Conservation (phyloP, 257 asterid genomes). For the Henckelia pumila region DNA sequence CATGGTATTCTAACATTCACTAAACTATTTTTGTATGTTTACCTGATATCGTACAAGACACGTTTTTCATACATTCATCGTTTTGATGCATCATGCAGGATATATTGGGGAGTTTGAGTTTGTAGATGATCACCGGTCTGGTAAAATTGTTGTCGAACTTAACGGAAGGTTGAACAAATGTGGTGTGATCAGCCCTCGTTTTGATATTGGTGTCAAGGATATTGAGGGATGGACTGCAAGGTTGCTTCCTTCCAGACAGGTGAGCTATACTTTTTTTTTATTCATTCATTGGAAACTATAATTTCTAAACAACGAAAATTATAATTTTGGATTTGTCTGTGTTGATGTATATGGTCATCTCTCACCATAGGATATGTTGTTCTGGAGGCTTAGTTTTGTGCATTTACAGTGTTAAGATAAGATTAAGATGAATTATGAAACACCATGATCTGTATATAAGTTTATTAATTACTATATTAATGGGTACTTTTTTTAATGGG, state of each 20-base stretch:
- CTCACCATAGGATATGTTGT: not conserved
- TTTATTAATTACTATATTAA: too few species aligned
- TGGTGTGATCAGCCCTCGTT: slow-evolving; percentile 21
- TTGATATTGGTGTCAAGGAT: slow-evolving; percentile 19
- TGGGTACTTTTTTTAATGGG: too few species aligned
- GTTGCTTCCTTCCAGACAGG: slow-evolving; percentile 22
- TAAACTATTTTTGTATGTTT: too few species aligned
- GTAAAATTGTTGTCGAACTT: slow-evolving; percentile 18
- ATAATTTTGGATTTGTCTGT: not conserved
- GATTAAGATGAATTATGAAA: not conserved
- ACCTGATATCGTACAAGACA: not conserved
- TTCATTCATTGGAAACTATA: not conserved
- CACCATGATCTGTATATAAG: not conserved
- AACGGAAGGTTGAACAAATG: slow-evolving; percentile 19
- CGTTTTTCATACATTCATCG: not conserved
- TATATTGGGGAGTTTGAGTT: slow-evolving; percentile 19
- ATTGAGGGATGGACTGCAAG: slow-evolving; percentile 20
- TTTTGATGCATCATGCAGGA: not conserved
- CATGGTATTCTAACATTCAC: not conserved
- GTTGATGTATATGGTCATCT: not conserved
- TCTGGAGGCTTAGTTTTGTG: not conserved
- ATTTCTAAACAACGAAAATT: not conserved
- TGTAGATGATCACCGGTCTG: slow-evolving; percentile 15
- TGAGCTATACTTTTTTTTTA: not conserved
- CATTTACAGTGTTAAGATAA: too few species aligned